Evolutionary conservation across 306 rosid species (phyloP), one percentile per base, ranked within the genome.

Genomic region (Phaseolus lunatus): DNA sequence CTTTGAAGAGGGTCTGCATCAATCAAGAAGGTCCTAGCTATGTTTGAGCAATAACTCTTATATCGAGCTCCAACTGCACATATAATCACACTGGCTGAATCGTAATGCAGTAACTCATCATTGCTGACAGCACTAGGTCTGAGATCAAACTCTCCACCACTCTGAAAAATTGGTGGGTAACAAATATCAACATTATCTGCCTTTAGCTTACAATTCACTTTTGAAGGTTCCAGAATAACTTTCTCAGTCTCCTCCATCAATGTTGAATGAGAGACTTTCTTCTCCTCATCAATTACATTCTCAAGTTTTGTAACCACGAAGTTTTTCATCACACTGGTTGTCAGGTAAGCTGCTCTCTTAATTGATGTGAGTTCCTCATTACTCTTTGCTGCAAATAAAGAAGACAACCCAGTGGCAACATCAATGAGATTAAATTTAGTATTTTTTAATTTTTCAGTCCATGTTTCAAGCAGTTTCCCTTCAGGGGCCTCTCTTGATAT

Each of bases 241-340:
- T 92, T 94, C 92, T 94, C 98, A 5, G 98, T 89, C 81, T 92
- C 98, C 27, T 89, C 96, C 97, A 94, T 94, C 85, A 94, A 84
- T 16, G 89, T 78, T 18, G 97, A 90, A 86, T 94, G 98, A 29
- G 88, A 63, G 31, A 94, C 82, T 77, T 92, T 87, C 90, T 88
- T 92, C 87, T 94, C 98, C 71, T 92, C 97, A 66, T 94, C 98
- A 70, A 94, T 94, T 54, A 92, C 90, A 74, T 85, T 92, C 87
- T 94, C 98, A 76, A 94, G 91, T 84, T 94, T 94, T 0, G 95
- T 80, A 29, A 93, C 93, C 49, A 94, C 96, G 63, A 92, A 83
- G 72, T 89, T 88, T 52, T 87, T 90, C 97, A 94, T 88, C 79
- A 90, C 98, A 52, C 78, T 81, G 23, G 91, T 80, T n/a, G 93